These are phyloP conservation scores for Paxillus rubicundulus DNA, from an alignment of 768 basidiomycete species.

Conservation along the genomic window DNA sequence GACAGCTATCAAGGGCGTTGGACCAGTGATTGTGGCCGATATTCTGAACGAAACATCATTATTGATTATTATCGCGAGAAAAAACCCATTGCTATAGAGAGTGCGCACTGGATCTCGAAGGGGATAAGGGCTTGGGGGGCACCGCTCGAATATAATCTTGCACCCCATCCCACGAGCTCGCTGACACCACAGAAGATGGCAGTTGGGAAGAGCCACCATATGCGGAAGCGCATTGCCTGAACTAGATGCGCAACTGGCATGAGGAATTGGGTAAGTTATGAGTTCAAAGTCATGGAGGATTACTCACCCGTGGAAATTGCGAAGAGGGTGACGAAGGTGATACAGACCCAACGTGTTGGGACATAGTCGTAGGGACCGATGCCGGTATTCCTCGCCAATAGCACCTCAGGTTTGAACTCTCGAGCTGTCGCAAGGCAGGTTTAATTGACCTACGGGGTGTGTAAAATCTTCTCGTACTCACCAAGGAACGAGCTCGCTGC, in stretches of 20 bases:
- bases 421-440: not conserved
- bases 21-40: conserved; percentile 48
- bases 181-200: conserved; percentile 44
- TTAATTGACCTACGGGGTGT: not conserved
- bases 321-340: conserved; percentile 41
- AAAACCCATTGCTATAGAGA: not conserved
- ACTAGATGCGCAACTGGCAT: conserved; percentile 43
- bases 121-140: conserved; percentile 21
- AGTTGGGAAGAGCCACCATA: conserved; percentile 56
- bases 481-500: not conserved
- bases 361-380: conserved; percentile 37
- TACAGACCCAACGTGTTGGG: conserved; percentile 38
- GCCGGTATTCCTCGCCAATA: not conserved
- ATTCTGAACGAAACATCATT: conserved; percentile 12
- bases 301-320: conserved; percentile 28
- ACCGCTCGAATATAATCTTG: conserved; percentile 48
- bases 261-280: not conserved
- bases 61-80: not conserved
- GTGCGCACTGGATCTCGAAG: conserved; percentile 45
- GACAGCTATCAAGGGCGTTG: conserved; percentile 55
- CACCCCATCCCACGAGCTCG: conserved; percentile 57
- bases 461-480: not conserved
- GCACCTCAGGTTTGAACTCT: not conserved
- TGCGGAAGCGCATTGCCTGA: conserved; percentile 42
- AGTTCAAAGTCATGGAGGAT: not conserved